Percentiles rank a stretch among this genome's conserved stretches.
Evolutionary conservation across 2,329 filamentous ascomycete species (phyloP).

Genomic region (Hypoxylon sp.): DNA sequence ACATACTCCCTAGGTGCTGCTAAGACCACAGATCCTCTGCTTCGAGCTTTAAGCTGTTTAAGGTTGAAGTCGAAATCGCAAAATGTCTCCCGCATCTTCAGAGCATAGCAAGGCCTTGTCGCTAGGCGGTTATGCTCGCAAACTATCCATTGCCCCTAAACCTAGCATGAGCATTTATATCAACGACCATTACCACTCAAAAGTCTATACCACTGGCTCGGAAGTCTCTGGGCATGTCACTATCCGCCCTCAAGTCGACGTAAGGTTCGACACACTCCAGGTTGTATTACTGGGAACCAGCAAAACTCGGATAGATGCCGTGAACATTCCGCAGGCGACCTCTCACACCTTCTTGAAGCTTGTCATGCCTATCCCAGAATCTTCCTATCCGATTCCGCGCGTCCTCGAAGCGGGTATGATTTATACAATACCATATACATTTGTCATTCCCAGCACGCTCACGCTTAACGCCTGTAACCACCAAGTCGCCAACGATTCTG

Average conservation of each 20-base stretch:
- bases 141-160: constrained; percentile 47
- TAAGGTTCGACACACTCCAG: constrained; percentile 66
- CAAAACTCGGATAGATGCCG: constrained; percentile 66
- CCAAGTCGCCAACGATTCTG: constrained; percentile 59
- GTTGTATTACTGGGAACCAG: constrained; percentile 67
- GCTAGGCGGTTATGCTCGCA: constrained; percentile 42
- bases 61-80: neutral
- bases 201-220: constrained; percentile 70
- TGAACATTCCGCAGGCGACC: constrained; percentile 64
- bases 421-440: constrained; percentile 70
- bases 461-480: constrained; percentile 71
- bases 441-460: constrained; percentile 70
- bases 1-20: neutral
- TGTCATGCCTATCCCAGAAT: constrained; percentile 59
- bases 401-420: constrained; percentile 64
- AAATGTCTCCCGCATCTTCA: constrained; percentile 40
- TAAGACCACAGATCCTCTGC: neutral
- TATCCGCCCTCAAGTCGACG: constrained; percentile 62
- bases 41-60: neutral
- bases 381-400: constrained; percentile 62
- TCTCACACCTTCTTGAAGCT: constrained; percentile 64
- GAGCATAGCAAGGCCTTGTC: constrained; percentile 33
- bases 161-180: constrained; percentile 65
- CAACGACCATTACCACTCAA: constrained; percentile 67
- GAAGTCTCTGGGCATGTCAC: constrained; percentile 64